These are phyloP conservation scores for Calonectria montana DNA, from an alignment of 2,329 filamentous ascomycete species.

Conservation along the genomic window DNA sequence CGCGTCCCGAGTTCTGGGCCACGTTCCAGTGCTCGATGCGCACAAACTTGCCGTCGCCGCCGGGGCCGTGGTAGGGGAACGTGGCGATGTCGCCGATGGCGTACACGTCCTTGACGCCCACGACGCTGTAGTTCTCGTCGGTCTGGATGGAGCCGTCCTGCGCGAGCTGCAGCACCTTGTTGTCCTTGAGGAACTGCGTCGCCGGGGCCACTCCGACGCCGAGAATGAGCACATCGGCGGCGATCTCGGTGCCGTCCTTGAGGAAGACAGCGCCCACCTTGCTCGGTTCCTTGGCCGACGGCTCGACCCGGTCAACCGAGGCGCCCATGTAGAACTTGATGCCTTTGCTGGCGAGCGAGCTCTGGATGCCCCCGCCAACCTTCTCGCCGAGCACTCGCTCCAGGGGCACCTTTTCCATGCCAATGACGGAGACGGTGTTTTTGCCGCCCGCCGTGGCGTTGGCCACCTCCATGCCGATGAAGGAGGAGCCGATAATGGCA, in stretches of 20 bases:
- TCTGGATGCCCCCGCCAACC: conserved; percentile 84
- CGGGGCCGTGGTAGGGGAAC: conserved; percentile 93
- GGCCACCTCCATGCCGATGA: conserved; percentile 98
- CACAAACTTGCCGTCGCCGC: conserved; percentile 76
- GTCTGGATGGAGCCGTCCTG: conserved; percentile 88
- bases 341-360: conserved; percentile 83
- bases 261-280: conserved; percentile 85
- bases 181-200: conserved; percentile 83
- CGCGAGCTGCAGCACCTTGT: conserved; percentile 76
- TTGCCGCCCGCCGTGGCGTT: conserved; percentile 82
- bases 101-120: conserved; percentile 84
- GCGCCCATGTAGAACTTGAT: conserved; percentile 89
- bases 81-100: conserved; percentile 96
- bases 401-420: conserved; percentile 87
- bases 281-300: conserved; percentile 73
- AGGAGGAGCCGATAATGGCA: conserved; percentile 90
- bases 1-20: conserved; percentile 89
- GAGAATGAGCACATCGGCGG: conserved; percentile 90
- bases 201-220: conserved; percentile 90
- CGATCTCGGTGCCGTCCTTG: conserved; percentile 85
- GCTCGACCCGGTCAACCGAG: conserved; percentile 83
- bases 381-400: conserved; percentile 86
- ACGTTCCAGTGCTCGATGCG: conserved; percentile 99
- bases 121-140: conserved; percentile 82
- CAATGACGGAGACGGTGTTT: conserved; percentile 84